Evolutionary conservation across 2,329 filamentous ascomycete species (phyloP).

Genomic region (Fusarium buharicum): DNA sequence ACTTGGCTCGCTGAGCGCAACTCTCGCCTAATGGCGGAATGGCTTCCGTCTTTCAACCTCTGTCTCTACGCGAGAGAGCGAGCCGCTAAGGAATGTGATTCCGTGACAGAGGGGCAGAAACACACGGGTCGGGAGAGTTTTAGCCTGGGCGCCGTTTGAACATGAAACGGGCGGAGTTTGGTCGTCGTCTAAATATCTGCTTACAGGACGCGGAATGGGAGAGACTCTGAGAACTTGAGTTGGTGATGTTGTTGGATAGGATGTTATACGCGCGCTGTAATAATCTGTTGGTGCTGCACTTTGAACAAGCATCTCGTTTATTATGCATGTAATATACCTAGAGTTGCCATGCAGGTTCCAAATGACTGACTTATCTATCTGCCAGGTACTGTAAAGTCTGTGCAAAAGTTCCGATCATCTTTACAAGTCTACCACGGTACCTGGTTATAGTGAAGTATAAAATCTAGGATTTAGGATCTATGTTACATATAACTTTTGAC

Average conservation of each 20-base stretch:
- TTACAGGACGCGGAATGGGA: not conserved
- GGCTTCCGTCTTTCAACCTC: conserved; percentile 24
- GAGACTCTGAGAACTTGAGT: conserved; percentile 1
- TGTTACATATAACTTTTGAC: no score
- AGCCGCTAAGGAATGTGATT: not conserved
- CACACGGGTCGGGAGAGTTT: not conserved
- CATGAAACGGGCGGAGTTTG: conserved; percentile 30
- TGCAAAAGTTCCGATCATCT: no score
- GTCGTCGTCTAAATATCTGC: conserved; percentile 8
- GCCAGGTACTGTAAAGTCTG: not conserved
- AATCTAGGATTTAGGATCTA: no score
- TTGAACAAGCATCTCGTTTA: not conserved
- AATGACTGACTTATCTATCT: not conserved
- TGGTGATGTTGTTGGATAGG: not conserved
- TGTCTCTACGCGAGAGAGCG: conserved; percentile 12
- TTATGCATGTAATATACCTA: not conserved
- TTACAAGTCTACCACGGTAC: no score
- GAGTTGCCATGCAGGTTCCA: not conserved
- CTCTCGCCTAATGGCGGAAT: conserved; percentile 46
- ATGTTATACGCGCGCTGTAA: not conserved
- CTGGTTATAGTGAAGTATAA: no score
- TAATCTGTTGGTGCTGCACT: not conserved
- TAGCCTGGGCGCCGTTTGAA: conserved; percentile 18
- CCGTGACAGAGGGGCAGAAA: not conserved
- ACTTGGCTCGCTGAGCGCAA: conserved; percentile 25